These are phyloP conservation scores for Posidonia oceanica DNA, from an alignment of 116 monocot genomes.

Conservation along the genomic window DNA sequence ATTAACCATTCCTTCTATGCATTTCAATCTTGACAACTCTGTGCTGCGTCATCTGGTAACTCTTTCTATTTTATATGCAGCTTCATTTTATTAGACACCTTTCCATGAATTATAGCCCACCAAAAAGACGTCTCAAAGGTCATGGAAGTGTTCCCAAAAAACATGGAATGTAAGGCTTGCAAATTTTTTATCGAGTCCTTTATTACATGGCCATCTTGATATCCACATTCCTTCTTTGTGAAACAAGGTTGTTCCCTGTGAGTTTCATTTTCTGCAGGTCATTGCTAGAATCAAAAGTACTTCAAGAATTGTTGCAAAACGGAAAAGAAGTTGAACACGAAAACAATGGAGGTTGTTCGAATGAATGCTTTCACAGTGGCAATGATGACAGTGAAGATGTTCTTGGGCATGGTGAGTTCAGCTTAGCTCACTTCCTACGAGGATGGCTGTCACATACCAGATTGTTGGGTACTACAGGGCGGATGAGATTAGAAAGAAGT, in stretches of 20 bases:
- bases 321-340: not conserved
- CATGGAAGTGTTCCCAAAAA: not conserved
- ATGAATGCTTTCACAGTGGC: not conserved
- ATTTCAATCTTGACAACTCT: too few relatives aligned
- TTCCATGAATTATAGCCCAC: not conserved
- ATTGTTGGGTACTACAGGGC: too few relatives aligned
- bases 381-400: not conserved
- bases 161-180: not conserved
- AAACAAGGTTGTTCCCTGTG: too few relatives aligned
- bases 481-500: not conserved
- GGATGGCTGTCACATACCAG: too few relatives aligned
- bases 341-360: not conserved
- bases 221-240: too few relatives aligned
- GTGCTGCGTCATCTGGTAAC: too few relatives aligned
- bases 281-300: too few relatives aligned
- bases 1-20: too few relatives aligned
- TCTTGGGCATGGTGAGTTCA: slow-evolving; percentile 4
- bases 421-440: slow-evolving; percentile 6
- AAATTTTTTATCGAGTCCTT: not conserved
- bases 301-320: too few relatives aligned
- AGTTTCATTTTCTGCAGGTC: too few relatives aligned
- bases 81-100: slow-evolving; percentile 20
- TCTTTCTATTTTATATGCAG: slow-evolving; percentile 4
- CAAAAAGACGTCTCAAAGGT: not conserved
- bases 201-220: too few relatives aligned